A percentile compares a stretch with the other conserved stretches of the same genome.
Conservation (phyloP, 495 filamentous ascomycete genomes). For the Penicillium taxi region DNA sequence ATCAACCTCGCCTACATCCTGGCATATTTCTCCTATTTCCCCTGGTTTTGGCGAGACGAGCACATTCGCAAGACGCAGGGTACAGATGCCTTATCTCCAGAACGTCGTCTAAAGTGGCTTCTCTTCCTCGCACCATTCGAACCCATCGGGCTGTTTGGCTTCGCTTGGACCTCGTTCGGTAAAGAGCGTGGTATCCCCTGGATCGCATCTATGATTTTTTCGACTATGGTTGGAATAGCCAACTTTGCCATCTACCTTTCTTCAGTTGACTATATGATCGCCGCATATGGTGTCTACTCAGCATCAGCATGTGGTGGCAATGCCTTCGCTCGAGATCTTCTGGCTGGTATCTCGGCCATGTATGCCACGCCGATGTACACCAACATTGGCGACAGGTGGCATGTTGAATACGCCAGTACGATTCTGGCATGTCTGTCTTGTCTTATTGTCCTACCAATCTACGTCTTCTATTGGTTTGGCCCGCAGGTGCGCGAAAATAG, state of each 20-base stretch:
- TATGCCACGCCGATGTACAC: slow-evolving; percentile 36
- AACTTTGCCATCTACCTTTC: slow-evolving; percentile 66
- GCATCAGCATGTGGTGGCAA: slow-evolving; percentile 69
- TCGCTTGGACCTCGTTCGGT: slow-evolving; percentile 55
- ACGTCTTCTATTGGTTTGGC: slow-evolving; percentile 45
- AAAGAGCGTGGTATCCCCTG: slow-evolving; percentile 44
- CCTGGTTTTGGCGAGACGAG: slow-evolving; percentile 47
- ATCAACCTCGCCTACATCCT: slow-evolving; percentile 58
- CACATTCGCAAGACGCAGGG: slow-evolving; percentile 30
- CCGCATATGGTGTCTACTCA: slow-evolving; percentile 65
- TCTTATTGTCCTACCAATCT: slow-evolving; percentile 40
- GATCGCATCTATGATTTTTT: slow-evolving; percentile 55
- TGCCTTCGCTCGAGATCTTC: slow-evolving; percentile 41
- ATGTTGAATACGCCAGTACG: slow-evolving; percentile 35
- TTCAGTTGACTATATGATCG: slow-evolving; percentile 75
- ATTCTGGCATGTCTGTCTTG: slow-evolving; percentile 39
- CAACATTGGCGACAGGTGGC: slow-evolving; percentile 32
- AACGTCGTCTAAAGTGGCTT: slow-evolving; percentile 34
- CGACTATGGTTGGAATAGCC: slow-evolving; percentile 51
- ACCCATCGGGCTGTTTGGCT: slow-evolving; percentile 58
- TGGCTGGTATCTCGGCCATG: slow-evolving; percentile 39
- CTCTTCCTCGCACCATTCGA: slow-evolving; percentile 53
- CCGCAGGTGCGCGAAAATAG: slow-evolving; percentile 35
- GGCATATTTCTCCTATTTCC: slow-evolving; percentile 57
- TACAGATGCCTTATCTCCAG: slow-evolving; percentile 18